Percentiles rank a stretch among this genome's conserved stretches.
Conservation (phyloP, 2,329 filamentous ascomycete genomes). For the Microsporum canis region DNA sequence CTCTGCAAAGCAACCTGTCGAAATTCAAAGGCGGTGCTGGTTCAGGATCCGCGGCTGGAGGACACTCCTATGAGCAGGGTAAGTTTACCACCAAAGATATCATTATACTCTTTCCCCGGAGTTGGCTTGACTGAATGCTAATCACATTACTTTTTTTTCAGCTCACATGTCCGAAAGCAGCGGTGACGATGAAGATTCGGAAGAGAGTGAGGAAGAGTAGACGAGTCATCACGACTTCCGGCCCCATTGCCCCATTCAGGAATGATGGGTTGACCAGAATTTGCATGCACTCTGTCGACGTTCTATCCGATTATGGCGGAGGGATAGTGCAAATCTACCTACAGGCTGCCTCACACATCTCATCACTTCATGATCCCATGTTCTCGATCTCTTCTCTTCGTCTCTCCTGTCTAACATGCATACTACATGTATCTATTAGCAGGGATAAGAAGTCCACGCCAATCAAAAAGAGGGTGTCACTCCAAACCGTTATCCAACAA, state of each 20-base stretch:
- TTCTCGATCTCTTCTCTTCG: neutral
- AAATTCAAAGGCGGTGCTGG: constrained; percentile 34
- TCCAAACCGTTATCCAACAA: neutral
- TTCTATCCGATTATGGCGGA: neutral
- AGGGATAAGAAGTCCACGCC: neutral
- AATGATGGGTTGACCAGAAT: neutral
- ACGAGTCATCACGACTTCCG: neutral
- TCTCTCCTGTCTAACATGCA: neutral
- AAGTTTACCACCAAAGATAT: constrained; percentile 7
- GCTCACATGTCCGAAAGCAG: constrained; percentile 34
- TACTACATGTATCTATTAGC: neutral
- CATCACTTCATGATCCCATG: neutral
- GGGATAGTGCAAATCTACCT: neutral
- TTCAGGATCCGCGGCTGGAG: constrained; percentile 5
- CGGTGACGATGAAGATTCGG: constrained; percentile 38
- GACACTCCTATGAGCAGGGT: constrained; percentile 31
- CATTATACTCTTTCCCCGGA: neutral
- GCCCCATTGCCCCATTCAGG: neutral
- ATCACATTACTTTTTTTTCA: neutral
- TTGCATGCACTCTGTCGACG: neutral
- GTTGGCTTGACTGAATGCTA: constrained; percentile 4
- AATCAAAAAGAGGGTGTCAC: neutral
- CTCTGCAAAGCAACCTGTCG: constrained; percentile 37
- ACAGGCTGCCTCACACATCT: neutral
- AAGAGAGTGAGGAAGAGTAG: constrained; percentile 42